Conservation (phyloP, 352 stramenopile genomes). For the Pythium brassicae region DNA sequence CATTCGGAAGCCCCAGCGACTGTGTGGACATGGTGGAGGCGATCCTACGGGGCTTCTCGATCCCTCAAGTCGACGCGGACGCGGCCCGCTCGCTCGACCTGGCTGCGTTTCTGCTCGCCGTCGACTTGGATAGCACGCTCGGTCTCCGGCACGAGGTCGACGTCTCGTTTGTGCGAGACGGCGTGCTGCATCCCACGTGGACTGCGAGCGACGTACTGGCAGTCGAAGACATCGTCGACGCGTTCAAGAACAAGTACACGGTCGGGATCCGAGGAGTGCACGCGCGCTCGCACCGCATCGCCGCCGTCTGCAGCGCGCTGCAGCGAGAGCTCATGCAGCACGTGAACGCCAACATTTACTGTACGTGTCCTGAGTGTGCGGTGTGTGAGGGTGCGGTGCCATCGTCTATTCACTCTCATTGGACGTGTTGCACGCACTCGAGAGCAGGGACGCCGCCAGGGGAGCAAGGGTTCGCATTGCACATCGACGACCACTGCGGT, state of each 20-base stretch:
- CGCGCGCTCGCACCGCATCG: constrained; percentile 15
- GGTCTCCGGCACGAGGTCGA: constrained; percentile 23
- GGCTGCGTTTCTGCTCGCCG: background rate
- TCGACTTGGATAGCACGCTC: background rate
- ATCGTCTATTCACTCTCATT: background rate
- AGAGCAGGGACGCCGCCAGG: constrained; percentile 22
- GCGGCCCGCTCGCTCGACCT: constrained; percentile 9
- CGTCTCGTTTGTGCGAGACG: constrained; percentile 22
- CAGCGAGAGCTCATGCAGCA: constrained; percentile 26
- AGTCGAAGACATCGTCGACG: constrained; percentile 17
- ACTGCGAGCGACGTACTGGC: background rate
- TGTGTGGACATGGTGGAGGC: constrained; percentile 6
- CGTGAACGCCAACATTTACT: constrained; percentile 35
- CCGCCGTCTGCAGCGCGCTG: constrained; percentile 11
- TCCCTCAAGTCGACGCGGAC: constrained; percentile 15
- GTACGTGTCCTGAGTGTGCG: constrained; percentile 5
- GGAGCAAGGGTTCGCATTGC: constrained; percentile 26
- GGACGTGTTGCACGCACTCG: background rate
- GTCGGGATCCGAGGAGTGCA: constrained; percentile 29
- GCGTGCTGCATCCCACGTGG: constrained; percentile 15
- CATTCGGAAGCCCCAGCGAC: background rate
- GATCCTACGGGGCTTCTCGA: constrained; percentile 14
- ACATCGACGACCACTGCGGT: constrained; percentile 35
- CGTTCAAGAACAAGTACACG: constrained; percentile 17
- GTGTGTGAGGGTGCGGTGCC: background rate